Evolutionary conservation across 345 rosid species (phyloP), one percentile per base, ranked within the genome.

Genomic region (Ceriops zippeliana): DNA sequence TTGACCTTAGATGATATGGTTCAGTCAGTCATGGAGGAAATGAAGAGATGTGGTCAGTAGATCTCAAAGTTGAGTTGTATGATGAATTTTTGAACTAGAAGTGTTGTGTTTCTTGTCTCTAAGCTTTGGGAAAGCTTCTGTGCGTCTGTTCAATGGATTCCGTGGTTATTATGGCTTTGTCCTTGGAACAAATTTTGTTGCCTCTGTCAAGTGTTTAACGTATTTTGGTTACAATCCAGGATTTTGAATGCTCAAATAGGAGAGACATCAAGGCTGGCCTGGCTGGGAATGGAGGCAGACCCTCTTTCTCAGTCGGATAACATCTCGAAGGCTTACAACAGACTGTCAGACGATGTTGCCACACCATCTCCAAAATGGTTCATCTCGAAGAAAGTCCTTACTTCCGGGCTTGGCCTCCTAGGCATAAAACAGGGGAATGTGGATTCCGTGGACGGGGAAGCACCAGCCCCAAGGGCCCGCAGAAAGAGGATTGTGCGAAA

Each of bases 271-370:
- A 87, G 93, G 81, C 86, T 82, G 63, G 87, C 90, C 28, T 95
- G 96, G 97, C 87, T 93, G 42, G 96, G 96, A 53, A 83, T 89
- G 62, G 95, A 91, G 79, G 87, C 89, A 26, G 97, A 91, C 80
- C 98, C 97, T 20, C 79, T 88, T 72, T 84, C 79, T 63, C 85
- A 88, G 20, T 91, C 97, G 9, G 93, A 86, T 74, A 72, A 76
- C 73, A 87, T 88, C 53, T 77, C 86, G 74, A 88, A 80, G 78
- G 90, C 96, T 62, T 85, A 88, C 83, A 86, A 74, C 77, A 79
- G 91, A 69, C 86, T 86, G 0, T 60, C 86, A n/a, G 87, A 73
- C 46, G 88, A 80, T 46, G 77, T 37, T 24, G 66, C 71, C 10
- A 54, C 67, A 16, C 76, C 92, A 71, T 79, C 91, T 58, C 79